Evolutionary conservation across 2,329 filamentous ascomycete genomes (phyloP), one percentile per base, ranked within the genome.

Genomic region (Eutypa lata): DNA sequence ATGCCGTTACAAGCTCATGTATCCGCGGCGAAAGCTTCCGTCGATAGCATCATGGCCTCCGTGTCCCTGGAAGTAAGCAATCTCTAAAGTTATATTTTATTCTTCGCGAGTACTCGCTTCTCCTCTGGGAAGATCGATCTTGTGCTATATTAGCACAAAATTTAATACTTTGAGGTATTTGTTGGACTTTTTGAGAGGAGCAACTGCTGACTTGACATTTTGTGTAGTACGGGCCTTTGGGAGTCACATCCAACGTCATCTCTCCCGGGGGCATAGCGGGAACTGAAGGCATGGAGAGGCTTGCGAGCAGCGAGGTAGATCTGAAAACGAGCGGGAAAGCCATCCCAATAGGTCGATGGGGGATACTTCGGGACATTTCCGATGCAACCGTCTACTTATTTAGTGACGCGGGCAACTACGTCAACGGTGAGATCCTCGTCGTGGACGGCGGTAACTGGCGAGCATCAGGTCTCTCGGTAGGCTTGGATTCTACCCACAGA

Each of bases 331-430:
- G 71, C 48, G 65, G 63, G 4, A 75, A 72, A 57, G 65, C 68
- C 8, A 80, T 96, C 37, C 94, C 94, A 0, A 73, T 86, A 2
- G 91, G 91, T 1, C 80, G 92, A 52, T 84, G 85, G 70, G 94
- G 93, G 7, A 82, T 82, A 1, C 84, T 96, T 24, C 88, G 88
- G 59, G 93, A 99, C 66, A 91, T 99, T 64, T 89, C 91, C 0
- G 93, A 99, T 71, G 90, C 93, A 1, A 97, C 93, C 0, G 83
- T 97, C 0, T 99, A 86, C 64, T 70, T 97, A 51, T 94, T 97
- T 67, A 89, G 88, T 45, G 89, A 96, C 45, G 85, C 90, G 0
- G 93, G 87, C 1, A 91, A 87, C 67, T 96, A 89, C 69, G 84
- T 97, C 46, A 96, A 89, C 60, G 94, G 91, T 1, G 86, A 91